These are phyloP conservation scores for Lavandula angustifolia DNA, from an alignment of 257 asterid genomes.

Conservation along the genomic window DNA sequence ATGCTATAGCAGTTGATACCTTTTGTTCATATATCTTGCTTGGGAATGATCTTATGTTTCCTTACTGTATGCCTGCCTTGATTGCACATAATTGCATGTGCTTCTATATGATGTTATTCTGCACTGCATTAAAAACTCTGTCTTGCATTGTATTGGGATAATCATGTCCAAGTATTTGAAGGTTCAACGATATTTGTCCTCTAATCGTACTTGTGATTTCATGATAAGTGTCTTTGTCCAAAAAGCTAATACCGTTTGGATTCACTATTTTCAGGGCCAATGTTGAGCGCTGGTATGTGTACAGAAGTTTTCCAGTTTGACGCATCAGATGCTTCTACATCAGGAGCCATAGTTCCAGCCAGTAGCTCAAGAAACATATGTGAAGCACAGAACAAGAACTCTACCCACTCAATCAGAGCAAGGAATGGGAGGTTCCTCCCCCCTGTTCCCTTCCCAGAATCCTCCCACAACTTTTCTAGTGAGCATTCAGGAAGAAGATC, in stretches of 20 bases:
- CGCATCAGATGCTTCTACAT: slow-evolving; percentile 58
- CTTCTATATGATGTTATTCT: not conserved
- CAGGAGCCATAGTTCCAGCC: slow-evolving; percentile 77
- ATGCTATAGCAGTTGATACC: not conserved
- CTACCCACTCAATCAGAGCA: slow-evolving; percentile 50
- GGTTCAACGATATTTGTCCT: not conserved
- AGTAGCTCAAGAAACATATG: slow-evolving; percentile 54
- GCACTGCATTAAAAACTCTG: not conserved
- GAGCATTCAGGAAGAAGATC: slow-evolving; percentile 44
- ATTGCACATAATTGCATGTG: not conserved
- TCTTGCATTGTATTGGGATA: too few relatives aligned
- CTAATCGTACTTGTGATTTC: not conserved
- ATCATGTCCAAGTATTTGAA: not conserved
- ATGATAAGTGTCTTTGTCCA: not conserved
- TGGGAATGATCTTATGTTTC: not conserved
- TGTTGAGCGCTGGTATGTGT: slow-evolving; percentile 94
- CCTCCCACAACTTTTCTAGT: slow-evolving; percentile 60
- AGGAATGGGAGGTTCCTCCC: slow-evolving; percentile 77
- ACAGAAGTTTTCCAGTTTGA: slow-evolving; percentile 97
- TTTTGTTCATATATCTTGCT: slow-evolving; percentile 6
- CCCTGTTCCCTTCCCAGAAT: slow-evolving; percentile 51
- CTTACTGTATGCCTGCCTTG: not conserved
- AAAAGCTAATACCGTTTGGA: not conserved
- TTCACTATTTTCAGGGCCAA: slow-evolving; percentile 61
- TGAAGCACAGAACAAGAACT: slow-evolving; percentile 44